Conservation (phyloP, 768 basidiomycete species). For the Lepiota subincarnata region DNA sequence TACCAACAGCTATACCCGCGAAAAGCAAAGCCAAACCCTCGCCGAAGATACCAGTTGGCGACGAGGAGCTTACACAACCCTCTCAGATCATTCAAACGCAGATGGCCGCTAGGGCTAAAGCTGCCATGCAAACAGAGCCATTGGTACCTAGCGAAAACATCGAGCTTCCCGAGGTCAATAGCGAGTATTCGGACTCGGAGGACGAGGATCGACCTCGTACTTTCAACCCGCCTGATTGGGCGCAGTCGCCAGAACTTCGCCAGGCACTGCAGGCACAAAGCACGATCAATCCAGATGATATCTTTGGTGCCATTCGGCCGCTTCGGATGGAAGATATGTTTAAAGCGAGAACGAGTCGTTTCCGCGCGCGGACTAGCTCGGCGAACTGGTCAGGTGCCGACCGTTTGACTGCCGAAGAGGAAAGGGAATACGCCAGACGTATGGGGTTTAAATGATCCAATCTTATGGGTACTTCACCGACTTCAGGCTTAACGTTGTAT, state of each 20-base stretch:
- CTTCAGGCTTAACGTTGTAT: not conserved
- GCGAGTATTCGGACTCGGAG: constrained; percentile 96
- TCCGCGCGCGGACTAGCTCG: constrained; percentile 87
- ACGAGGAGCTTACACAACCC: constrained; percentile 56
- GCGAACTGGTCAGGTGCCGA: constrained; percentile 98
- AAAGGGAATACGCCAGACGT: constrained; percentile 78
- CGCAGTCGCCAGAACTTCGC: constrained; percentile 83
- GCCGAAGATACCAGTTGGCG: constrained; percentile 27
- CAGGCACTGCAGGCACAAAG: constrained; percentile 79
- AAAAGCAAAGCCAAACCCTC: constrained; percentile 50
- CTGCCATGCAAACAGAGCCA: constrained; percentile 45
- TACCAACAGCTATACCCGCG: constrained; percentile 17
- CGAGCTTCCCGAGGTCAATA: constrained; percentile 92
- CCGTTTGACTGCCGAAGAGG: constrained; percentile 76
- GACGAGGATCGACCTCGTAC: constrained; percentile 76
- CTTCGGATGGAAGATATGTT: constrained; percentile 94
- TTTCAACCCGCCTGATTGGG: constrained; percentile 83
- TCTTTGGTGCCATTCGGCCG: constrained; percentile 87
- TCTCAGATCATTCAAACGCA: constrained; percentile 60
- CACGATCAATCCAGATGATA: constrained; percentile 83
- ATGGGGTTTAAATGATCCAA: constrained; percentile 72
- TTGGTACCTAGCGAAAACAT: constrained; percentile 71
- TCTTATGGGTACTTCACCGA: not conserved
- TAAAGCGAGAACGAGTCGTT: constrained; percentile 68
- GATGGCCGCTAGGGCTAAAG: constrained; percentile 70